Conservation (phyloP, 2,329 filamentous ascomycete species). For the Xylaria sp. region DNA sequence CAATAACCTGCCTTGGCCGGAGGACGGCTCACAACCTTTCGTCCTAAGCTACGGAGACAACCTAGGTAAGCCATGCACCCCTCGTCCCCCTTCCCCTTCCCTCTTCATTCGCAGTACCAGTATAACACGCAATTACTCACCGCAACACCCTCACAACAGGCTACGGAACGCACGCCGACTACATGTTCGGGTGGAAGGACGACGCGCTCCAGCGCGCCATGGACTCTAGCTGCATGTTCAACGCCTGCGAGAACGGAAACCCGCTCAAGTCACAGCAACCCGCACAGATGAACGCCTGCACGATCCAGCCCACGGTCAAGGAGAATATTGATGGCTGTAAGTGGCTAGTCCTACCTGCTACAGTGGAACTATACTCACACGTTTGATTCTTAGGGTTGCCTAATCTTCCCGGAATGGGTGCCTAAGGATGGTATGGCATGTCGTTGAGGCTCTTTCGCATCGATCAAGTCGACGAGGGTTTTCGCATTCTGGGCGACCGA, state of each 20-base stretch:
- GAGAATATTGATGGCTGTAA: constrained; percentile 48
- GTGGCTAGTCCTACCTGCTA: background rate
- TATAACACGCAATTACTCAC: background rate
- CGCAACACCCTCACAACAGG: too few relatives aligned
- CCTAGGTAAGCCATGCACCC: constrained; percentile 33
- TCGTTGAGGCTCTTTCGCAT: background rate
- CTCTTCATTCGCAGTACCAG: background rate
- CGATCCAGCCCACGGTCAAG: constrained; percentile 40
- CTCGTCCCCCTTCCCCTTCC: background rate
- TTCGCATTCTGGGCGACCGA: background rate
- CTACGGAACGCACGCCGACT: constrained; percentile 54
- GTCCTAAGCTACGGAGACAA: constrained; percentile 47
- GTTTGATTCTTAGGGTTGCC: constrained; percentile 39
- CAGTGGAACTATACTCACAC: background rate
- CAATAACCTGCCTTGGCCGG: constrained; percentile 51
- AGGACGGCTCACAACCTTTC: constrained; percentile 51
- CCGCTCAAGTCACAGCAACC: constrained; percentile 46
- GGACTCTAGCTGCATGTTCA: constrained; percentile 49
- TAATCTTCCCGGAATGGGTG: constrained; percentile 40
- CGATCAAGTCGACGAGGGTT: background rate
- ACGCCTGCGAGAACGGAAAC: constrained; percentile 48
- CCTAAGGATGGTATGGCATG: background rate
- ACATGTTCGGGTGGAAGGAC: constrained; percentile 54
- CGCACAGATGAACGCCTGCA: constrained; percentile 46
- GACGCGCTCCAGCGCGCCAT: constrained; percentile 51